Percentiles rank a stretch among this genome's conserved stretches.
These are phyloP conservation scores for Mucor indicus DNA, from an alignment of 371 early-diverging fungal species.

Conservation along the genomic window DNA sequence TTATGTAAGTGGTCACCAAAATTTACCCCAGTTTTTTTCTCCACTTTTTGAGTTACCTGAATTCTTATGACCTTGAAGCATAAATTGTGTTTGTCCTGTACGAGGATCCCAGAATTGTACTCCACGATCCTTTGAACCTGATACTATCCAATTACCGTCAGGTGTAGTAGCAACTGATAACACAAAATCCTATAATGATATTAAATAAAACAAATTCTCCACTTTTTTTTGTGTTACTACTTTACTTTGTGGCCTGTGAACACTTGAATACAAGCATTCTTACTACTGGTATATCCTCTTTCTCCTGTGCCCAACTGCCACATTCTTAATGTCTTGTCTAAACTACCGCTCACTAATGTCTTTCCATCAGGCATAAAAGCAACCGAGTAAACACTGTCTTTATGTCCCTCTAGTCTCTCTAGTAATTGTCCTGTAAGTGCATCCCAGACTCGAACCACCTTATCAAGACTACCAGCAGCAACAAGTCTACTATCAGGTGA, in stretches of 20 bases:
- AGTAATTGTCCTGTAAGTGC: conserved; percentile 73
- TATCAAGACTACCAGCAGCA: conserved; percentile 91
- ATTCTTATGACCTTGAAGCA: conserved; percentile 97
- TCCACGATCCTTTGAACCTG: conserved; percentile 93
- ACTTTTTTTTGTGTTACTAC: neutral
- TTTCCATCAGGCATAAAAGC: conserved; percentile 95
- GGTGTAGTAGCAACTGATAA: conserved; percentile 93
- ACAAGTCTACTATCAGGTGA: conserved; percentile 80
- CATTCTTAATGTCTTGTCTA: conserved; percentile 93
- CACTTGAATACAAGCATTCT: conserved; percentile 50
- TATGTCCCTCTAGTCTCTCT: conserved; percentile 94
- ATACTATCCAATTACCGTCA: conserved; percentile 90
- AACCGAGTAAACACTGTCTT: conserved; percentile 94
- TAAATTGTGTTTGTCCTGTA: conserved; percentile 77
- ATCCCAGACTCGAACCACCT: conserved; percentile 95
- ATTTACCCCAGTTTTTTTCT: neutral
- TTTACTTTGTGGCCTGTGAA: conserved; percentile 67
- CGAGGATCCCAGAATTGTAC: conserved; percentile 95
- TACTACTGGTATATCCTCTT: conserved; percentile 26
- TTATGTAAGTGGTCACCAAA: neutral
- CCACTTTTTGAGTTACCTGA: conserved; percentile 58
- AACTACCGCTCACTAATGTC: conserved; percentile 88
- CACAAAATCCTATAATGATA: conserved; percentile 83
- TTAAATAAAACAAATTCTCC: neutral
- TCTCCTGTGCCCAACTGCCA: conserved; percentile 78